Evolutionary conservation across 1,284 basidiomycete genomes (phyloP).

Genomic region (Apiotrichum porosum): DNA sequence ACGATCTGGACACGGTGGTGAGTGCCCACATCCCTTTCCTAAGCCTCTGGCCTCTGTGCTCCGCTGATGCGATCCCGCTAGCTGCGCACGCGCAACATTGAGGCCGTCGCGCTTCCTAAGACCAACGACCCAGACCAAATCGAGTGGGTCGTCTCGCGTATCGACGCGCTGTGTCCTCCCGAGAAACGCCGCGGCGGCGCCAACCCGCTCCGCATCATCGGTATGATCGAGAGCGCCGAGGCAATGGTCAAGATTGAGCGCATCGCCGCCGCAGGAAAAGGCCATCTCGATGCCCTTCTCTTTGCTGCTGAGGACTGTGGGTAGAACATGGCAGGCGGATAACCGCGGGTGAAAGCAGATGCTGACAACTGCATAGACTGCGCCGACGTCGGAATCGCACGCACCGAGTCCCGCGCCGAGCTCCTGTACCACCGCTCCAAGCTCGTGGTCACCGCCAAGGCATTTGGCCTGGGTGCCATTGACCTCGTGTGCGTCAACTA

Average conservation of each 20-base stretch:
- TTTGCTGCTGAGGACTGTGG: constrained; percentile 88
- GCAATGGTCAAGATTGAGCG: constrained; percentile 47
- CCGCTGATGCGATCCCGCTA: constrained; percentile 12
- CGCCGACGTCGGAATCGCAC: constrained; percentile 76
- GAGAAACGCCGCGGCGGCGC: constrained; percentile 23
- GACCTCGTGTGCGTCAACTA: constrained; percentile 94
- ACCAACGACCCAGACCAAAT: constrained; percentile 65
- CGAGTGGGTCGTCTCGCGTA: constrained; percentile 56
- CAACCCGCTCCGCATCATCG: constrained; percentile 59
- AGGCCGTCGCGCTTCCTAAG: constrained; percentile 69
- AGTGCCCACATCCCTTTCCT: constrained; percentile 21
- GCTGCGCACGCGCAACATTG: constrained; percentile 50
- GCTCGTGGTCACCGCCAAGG: constrained; percentile 77
- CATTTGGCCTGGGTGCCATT: constrained; percentile 76
- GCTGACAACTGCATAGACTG: constrained; percentile 50
- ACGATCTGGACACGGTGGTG: constrained; percentile 67
- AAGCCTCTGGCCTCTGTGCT: too few relatives aligned
- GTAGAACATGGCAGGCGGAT: constrained; percentile 17
- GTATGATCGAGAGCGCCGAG: constrained; percentile 73
- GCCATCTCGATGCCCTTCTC: constrained; percentile 47
- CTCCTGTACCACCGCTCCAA: constrained; percentile 80
- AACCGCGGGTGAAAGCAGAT: too few relatives aligned
- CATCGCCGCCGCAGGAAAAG: constrained; percentile 35
- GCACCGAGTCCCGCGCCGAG: constrained; percentile 69
- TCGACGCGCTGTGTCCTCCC: constrained; percentile 26